Base-by-base conservation (phyloP, 169 alveolate species). In the Ichthyophthirius multifiliis region DNA sequence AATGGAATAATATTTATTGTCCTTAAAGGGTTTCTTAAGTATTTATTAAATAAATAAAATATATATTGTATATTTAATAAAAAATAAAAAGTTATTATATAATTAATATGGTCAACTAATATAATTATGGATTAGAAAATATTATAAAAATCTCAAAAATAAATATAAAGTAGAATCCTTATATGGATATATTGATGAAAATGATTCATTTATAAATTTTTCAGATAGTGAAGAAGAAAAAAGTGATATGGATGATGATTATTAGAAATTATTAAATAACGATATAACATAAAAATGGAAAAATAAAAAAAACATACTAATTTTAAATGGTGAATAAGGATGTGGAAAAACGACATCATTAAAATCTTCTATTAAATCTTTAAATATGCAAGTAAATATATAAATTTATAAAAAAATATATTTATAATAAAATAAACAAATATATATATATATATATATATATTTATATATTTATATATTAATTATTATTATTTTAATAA, bases 241-340 rank as follows among this genome's bases (percentile, higher is more conserved):
- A 13, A 55, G 71, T 55, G 31, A 55, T 55, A 55, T 55, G 71
- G 31, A 55, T 55, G 71, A 55, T 27, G 71, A 55, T 27, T 55
- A 55, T 55, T 27, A 34, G 13, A 55, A 10, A 20, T 27, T 55
- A 7, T 10, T 55, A 10, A 55, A 55, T 55, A 55, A 39, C 13
- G 13, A 27, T 55, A 27, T 39, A 1, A 27, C 43, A 10, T 27
- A 55, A 55, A 55, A 55, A 27, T 55, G 71, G 71, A 55, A 55
- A 55, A 55, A 55, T 27, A 55, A 55, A 55, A 39, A 39, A 55
- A 55, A 55, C 31, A 55, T 55, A 15, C 31, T 55, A 23, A 27
- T 55, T 27, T 1, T 55, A 20, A 20, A 16, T 7, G 71, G 71
- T 16, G 31, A 20, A 20, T 16, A 55, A 6, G 71, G 71, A 27